Percentiles rank a stretch among this genome's conserved stretches.
Conservation (phyloP, 2,329 filamentous ascomycete genomes). For the Aschersonia sp. region DNA sequence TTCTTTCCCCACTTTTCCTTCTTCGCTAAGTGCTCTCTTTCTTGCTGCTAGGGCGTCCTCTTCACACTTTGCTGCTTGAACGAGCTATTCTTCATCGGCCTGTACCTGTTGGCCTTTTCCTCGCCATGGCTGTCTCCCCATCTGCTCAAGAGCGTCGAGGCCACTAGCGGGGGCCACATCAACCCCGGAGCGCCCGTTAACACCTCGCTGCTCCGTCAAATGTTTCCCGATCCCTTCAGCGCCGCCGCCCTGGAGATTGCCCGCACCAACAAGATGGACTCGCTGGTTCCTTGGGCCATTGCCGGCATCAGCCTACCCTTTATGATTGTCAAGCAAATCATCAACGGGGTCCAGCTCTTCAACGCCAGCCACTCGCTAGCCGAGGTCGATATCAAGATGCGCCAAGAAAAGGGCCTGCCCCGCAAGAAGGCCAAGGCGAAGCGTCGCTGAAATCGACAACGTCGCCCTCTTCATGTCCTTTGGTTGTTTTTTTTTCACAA, state of each 20-base stretch:
- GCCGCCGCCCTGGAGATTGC: conserved; percentile 86
- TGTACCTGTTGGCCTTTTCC: conserved; percentile 95
- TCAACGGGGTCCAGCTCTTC: conserved; percentile 87
- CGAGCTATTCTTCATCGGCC: conserved; percentile 93
- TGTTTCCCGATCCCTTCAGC: conserved; percentile 83
- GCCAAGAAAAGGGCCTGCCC: conserved; percentile 38
- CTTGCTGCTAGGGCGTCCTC: conserved; percentile 53
- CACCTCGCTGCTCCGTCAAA: conserved; percentile 52
- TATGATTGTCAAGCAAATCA: conserved; percentile 83
- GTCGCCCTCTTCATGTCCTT: not conserved
- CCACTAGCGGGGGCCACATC: conserved; percentile 34
- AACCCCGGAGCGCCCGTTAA: conserved; percentile 56
- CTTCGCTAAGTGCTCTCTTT: too few relatives aligned
- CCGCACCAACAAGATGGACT: conserved; percentile 84
- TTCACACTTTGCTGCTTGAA: conserved; percentile 86
- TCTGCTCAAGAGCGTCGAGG: conserved; percentile 50
- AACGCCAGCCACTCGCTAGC: conserved; percentile 88
- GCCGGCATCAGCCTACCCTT: conserved; percentile 68
- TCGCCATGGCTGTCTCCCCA: conserved; percentile 79
- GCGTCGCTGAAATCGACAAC: conserved; percentile 3
- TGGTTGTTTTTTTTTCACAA: too few relatives aligned
- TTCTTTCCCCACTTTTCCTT: not conserved
- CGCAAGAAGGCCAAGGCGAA: conserved; percentile 24
- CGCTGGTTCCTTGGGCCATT: conserved; percentile 52
- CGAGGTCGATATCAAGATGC: conserved; percentile 66